phyloP scores from a whole-genome alignment of 176 grass and related monocot genomes.

The Raddia guianensis region DNA sequence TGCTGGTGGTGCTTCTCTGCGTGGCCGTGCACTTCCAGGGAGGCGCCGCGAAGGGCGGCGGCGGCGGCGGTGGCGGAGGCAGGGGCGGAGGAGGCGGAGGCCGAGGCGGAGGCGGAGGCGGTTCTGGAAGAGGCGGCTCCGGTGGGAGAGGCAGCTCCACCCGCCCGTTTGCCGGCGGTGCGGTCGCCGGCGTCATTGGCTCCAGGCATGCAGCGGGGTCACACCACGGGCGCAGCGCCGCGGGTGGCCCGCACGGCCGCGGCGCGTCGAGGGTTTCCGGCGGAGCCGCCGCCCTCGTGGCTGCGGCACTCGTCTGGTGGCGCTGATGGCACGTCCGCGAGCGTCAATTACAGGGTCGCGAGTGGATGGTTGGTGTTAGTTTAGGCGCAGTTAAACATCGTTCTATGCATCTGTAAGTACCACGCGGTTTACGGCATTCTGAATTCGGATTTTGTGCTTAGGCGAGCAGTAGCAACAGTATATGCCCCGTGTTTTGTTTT shows the following conservation, averaged over 20 bases:
- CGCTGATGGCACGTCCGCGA: slow-evolving; percentile 16
- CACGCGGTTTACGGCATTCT: not conserved
- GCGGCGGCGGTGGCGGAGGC: not conserved
- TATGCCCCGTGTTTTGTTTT: not conserved
- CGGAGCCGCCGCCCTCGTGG: not conserved
- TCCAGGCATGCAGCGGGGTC: not conserved
- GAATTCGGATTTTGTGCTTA: not conserved
- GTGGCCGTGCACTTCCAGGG: slow-evolving; percentile 13
- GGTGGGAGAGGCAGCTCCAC: not conserved
- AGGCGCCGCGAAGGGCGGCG: not conserved
- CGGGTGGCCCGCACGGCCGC: not conserved
- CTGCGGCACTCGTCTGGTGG: slow-evolving; percentile 15
- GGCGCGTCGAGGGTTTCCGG: slow-evolving; percentile 14
- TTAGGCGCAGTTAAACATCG: not conserved
- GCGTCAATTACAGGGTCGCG: not conserved
- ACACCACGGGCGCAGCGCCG: not conserved
- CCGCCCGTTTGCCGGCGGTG: not conserved
- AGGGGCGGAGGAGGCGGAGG: not conserved
- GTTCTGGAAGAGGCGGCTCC: not conserved
- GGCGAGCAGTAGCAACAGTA: not conserved
- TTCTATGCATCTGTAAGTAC: not conserved
- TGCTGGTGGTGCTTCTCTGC: slow-evolving; percentile 33
- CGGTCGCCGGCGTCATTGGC: slow-evolving; percentile 5
- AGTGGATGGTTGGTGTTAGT: not conserved
- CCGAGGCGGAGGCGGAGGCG: not conserved